These are phyloP conservation scores for Lactuca sativa DNA, from an alignment of 129 eudicot genomes.

Conservation along the genomic window DNA sequence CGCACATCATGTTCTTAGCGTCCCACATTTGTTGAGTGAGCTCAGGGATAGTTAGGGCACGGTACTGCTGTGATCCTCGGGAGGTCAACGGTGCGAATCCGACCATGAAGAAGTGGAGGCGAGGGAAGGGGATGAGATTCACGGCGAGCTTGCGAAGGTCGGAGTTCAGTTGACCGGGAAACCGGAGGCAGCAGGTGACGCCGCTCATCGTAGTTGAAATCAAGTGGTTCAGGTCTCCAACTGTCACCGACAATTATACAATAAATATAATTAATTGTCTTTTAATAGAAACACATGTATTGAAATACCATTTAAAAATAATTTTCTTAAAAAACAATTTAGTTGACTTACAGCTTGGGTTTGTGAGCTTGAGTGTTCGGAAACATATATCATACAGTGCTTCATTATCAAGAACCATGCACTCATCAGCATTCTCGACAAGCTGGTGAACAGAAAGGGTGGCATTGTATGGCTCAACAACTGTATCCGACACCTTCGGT, in stretches of 20 bases:
- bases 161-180: constrained; percentile 82
- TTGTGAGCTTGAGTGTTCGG: constrained; percentile 84
- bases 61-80: constrained; percentile 62
- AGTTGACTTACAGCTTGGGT: constrained; percentile 74
- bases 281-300: not conserved
- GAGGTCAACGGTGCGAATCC: constrained; percentile 79
- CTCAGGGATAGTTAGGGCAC: constrained; percentile 65
- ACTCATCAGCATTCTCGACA: constrained; percentile 86
- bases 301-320: not conserved
- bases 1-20: constrained; percentile 76
- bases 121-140: constrained; percentile 76
- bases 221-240: constrained; percentile 83
- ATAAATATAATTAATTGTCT: not conserved
- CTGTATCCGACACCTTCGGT: constrained; percentile 83
- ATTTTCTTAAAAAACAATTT: not conserved
- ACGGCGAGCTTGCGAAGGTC: constrained; percentile 87
- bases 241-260: constrained; percentile 27
- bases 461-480: constrained; percentile 88
- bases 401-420: constrained; percentile 83
- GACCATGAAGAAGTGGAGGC: constrained; percentile 87
- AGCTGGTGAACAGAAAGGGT: constrained; percentile 87
- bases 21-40: constrained; percentile 83
- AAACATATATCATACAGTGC: constrained; percentile 83
- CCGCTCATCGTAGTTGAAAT: constrained; percentile 84
- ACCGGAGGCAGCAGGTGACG: constrained; percentile 78